Percentiles rank a stretch among this genome's conserved stretches.
These are phyloP conservation scores for Achaetomium macrosporum DNA, from an alignment of 2,329 filamentous ascomycete species.

Conservation along the genomic window DNA sequence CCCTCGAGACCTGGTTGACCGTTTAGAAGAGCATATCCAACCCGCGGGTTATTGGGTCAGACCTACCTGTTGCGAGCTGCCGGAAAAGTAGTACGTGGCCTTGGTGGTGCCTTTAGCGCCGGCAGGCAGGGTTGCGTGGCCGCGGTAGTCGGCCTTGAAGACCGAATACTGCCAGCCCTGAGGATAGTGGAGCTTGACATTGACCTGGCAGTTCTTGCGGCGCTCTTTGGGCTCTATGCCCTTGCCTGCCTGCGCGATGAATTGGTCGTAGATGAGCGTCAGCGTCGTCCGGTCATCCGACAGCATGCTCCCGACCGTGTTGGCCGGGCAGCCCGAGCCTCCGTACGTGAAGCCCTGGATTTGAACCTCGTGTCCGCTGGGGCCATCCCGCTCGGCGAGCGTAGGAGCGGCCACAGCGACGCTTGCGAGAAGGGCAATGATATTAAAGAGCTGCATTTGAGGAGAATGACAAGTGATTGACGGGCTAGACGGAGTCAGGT, in stretches of 20 bases:
- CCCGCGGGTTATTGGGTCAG: constrained; percentile 15
- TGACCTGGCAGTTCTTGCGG: constrained; percentile 50
- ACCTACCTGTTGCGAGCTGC: constrained; percentile 36
- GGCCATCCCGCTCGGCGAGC: constrained; percentile 10
- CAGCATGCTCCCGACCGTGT: constrained; percentile 24
- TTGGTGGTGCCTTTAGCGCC: constrained; percentile 43
- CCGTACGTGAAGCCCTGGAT: constrained; percentile 26
- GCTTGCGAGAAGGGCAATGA: constrained; percentile 16
- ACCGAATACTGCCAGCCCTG: constrained; percentile 48
- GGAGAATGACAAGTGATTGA: no score
- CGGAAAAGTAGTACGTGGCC: constrained; percentile 51
- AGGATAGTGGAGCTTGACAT: constrained; percentile 46
- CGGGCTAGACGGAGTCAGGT: no score
- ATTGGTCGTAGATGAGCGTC: constrained; percentile 48
- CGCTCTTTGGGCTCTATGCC: constrained; percentile 36
- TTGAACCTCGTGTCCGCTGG: constrained; percentile 25
- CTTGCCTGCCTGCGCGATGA: constrained; percentile 44
- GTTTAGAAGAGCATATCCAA: no score
- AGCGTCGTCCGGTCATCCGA: constrained; percentile 30
- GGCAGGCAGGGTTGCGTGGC: constrained; percentile 41
- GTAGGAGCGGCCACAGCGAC: background rate
- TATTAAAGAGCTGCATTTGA: constrained; percentile 12
- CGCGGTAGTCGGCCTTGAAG: constrained; percentile 47
- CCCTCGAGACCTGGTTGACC: constrained; percentile 35
- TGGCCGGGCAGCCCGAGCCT: constrained; percentile 27